phyloP scores from a whole-genome alignment of 495 filamentous ascomycete genomes.

The Aspergillus conjunctus region DNA sequence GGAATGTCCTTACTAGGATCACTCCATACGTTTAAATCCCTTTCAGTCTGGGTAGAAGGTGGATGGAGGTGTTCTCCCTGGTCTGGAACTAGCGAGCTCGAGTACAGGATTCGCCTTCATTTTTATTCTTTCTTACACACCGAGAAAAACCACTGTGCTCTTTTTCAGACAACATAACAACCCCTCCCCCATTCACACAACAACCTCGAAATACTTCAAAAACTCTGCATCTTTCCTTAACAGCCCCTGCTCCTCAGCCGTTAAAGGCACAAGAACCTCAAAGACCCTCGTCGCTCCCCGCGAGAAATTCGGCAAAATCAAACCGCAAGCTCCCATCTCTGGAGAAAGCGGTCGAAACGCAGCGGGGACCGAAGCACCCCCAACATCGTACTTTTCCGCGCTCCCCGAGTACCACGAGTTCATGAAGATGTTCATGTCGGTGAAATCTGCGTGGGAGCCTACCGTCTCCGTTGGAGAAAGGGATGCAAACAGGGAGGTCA shows the following conservation, averaged over 20 bases:
- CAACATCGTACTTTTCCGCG: constrained; percentile 30
- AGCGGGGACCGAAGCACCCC: constrained; percentile 15
- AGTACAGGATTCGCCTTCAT: too few relatives aligned
- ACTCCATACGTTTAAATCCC: too few relatives aligned
- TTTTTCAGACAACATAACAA: too few relatives aligned
- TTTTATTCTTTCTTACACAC: too few relatives aligned
- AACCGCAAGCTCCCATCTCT: constrained; percentile 20
- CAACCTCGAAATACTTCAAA: constrained; percentile 28
- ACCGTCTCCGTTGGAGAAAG: constrained; percentile 26
- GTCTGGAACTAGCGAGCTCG: too few relatives aligned
- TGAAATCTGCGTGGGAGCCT: constrained; percentile 22
- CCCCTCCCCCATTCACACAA: constrained; percentile 3
- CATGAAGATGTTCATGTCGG: constrained; percentile 30
- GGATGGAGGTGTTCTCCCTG: too few relatives aligned
- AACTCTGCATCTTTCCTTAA: constrained; percentile 27
- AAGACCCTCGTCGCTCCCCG: constrained; percentile 15
- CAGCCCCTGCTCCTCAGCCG: constrained; percentile 21
- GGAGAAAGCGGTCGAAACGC: constrained; percentile 20
- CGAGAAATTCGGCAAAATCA: constrained; percentile 30
- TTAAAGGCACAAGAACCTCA: constrained; percentile 29
- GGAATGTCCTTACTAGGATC: too few relatives aligned
- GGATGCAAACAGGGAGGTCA: constrained; percentile 22
- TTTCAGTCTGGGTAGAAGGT: too few relatives aligned
- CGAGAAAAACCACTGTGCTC: too few relatives aligned
- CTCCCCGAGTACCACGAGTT: constrained; percentile 30